Conservation (phyloP, 495 filamentous ascomycete genomes). For the Symbiotaphrina buchneri region DNA sequence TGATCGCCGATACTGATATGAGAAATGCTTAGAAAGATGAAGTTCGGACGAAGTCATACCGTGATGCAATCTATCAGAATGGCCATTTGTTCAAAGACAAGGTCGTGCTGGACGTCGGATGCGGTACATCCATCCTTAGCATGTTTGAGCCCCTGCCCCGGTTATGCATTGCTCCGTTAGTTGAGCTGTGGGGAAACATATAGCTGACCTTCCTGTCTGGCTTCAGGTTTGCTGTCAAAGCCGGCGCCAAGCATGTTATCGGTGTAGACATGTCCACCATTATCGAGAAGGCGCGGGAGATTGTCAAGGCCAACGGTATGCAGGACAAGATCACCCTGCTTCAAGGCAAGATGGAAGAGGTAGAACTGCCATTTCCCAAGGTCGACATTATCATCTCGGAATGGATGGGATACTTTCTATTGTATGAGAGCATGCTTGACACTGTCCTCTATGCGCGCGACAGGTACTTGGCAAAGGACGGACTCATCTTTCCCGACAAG, state of each 20-base stretch:
- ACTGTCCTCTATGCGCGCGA: slow-evolving; percentile 89
- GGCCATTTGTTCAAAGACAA: slow-evolving; percentile 94
- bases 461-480: slow-evolving; percentile 62
- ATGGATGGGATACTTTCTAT: slow-evolving; percentile 99
- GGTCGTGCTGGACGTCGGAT: slow-evolving; percentile 92
- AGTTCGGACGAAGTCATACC: slow-evolving; percentile 85
- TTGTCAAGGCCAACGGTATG: slow-evolving; percentile 72
- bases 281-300: slow-evolving; percentile 82
- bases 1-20: neutral
- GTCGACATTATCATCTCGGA: slow-evolving; percentile 98
- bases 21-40: slow-evolving; percentile 63
- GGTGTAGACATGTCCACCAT: slow-evolving; percentile 96
- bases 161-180: too few species aligned
- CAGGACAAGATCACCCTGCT: slow-evolving; percentile 68
- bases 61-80: slow-evolving; percentile 91
- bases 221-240: slow-evolving; percentile 80
- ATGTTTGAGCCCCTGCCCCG: slow-evolving; percentile 33
- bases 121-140: slow-evolving; percentile 78
- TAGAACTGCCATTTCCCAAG: slow-evolving; percentile 61
- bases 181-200: neutral
- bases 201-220: neutral
- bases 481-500: slow-evolving; percentile 81
- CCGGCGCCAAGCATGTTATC: slow-evolving; percentile 83
- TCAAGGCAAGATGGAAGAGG: slow-evolving; percentile 94
- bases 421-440: slow-evolving; percentile 97